A percentile compares a stretch with the other conserved stretches of the same genome.
Conservation (phyloP, 192 early-diverging fungal genomes). For the Coemansia sp. region DNA sequence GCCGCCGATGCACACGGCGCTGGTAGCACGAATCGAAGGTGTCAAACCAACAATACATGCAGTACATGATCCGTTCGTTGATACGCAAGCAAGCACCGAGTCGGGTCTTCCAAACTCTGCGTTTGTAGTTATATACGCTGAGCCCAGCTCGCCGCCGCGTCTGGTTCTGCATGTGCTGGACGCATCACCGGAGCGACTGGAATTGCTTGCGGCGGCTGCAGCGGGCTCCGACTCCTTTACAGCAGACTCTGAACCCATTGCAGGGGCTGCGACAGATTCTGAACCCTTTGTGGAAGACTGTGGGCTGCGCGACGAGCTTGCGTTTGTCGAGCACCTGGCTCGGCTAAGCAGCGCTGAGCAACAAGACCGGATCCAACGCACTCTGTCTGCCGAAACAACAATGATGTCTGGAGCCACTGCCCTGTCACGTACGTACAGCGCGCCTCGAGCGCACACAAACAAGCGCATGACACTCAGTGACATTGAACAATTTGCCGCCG, state of each 20-base stretch:
- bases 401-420: conserved; percentile 2
- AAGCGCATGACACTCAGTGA: conserved; percentile 44
- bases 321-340: conserved; percentile 28
- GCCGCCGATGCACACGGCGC: conserved; percentile 7
- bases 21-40: conserved; percentile 15
- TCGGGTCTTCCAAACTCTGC: not conserved
- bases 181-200: conserved; percentile 8
- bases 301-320: conserved; percentile 13
- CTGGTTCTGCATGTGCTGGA: conserved; percentile 40
- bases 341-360: conserved; percentile 14
- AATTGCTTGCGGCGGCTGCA: conserved; percentile 4
- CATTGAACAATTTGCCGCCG: conserved; percentile 30
- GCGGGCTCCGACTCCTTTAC: not conserved
- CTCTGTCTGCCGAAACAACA: conserved; percentile 33
- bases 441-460: conserved; percentile 10
- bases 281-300: not conserved
- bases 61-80: conserved; percentile 21
- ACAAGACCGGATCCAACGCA: conserved; percentile 35
- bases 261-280: not conserved
- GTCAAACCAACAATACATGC: conserved; percentile 1
- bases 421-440: conserved; percentile 4
- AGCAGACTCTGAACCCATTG: conserved; percentile 4
- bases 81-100: not conserved
- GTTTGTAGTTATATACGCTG: conserved; percentile 19
- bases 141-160: not conserved